These are phyloP conservation scores for Fraxinus baroniana DNA, from an alignment of 305 asterid species.

Conservation along the genomic window DNA sequence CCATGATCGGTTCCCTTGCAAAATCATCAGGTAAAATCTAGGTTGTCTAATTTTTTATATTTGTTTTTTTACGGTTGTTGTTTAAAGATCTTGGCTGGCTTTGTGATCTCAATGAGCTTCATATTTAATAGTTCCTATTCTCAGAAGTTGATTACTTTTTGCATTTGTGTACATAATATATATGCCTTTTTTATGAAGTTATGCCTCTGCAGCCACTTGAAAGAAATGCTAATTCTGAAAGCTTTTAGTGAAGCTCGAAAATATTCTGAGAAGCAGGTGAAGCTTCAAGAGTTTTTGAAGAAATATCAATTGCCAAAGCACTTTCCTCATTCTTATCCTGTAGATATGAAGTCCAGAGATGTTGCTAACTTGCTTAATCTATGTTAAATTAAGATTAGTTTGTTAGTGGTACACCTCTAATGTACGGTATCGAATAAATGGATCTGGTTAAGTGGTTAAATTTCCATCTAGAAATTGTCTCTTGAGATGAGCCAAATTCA, in stretches of 20 bases:
- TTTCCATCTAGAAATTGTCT: background rate
- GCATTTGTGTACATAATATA: background rate
- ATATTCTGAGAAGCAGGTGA: background rate
- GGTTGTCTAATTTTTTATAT: background rate
- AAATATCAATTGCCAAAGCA: background rate
- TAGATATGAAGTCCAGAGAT: background rate
- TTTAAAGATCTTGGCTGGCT: background rate
- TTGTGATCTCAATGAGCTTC: background rate
- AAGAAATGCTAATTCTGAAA: slow-evolving; percentile 1
- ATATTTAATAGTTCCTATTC: background rate
- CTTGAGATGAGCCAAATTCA: slow-evolving; percentile 10
- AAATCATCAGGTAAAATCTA: slow-evolving; percentile 72
- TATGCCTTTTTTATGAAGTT: background rate
- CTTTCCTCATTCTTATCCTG: background rate
- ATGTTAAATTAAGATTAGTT: background rate
- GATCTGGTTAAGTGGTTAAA: slow-evolving; percentile 8
- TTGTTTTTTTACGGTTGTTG: background rate
- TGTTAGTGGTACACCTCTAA: background rate
- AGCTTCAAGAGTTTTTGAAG: background rate
- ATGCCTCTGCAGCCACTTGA: background rate
- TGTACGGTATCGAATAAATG: background rate
- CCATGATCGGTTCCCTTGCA: slow-evolving; percentile 52
- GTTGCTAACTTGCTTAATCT: background rate
- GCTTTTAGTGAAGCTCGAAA: background rate
- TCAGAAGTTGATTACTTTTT: background rate